Percentiles rank a stretch among this genome's conserved stretches.
These are phyloP conservation scores for Eucalyptus urophylla DNA, from an alignment of 345 rosid species.

Conservation along the genomic window DNA sequence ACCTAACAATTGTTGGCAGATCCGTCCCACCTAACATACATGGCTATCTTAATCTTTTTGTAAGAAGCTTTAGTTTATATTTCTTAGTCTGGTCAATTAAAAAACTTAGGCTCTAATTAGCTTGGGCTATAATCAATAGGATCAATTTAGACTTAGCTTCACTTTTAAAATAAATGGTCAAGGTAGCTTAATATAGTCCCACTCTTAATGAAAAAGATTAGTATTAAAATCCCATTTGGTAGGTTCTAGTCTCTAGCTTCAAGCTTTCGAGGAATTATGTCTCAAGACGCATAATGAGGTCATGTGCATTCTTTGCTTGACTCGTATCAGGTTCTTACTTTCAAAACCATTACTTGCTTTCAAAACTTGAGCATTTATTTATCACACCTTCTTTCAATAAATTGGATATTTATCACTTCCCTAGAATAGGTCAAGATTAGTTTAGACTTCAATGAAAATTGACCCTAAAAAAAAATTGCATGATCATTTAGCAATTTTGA, in stretches of 20 bases:
- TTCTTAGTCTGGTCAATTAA: too few relatives aligned
- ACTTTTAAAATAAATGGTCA: neutral
- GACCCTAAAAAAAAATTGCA: too few relatives aligned
- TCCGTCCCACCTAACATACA: too few relatives aligned
- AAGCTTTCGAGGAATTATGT: neutral
- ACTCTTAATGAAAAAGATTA: neutral
- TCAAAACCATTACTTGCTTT: neutral
- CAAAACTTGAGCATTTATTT: neutral
- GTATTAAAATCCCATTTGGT: neutral
- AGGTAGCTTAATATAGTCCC: neutral
- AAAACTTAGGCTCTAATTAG: neutral
- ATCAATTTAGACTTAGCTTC: neutral
- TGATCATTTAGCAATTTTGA: too few relatives aligned
- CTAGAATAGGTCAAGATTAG: too few relatives aligned
- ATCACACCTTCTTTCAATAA: neutral
- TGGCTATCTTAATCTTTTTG: too few relatives aligned
- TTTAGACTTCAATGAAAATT: too few relatives aligned
- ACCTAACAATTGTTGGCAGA: too few relatives aligned
- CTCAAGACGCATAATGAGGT: neutral
- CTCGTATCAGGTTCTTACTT: fast-evolving
- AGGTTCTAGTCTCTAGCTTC: neutral
- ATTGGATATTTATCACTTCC: too few relatives aligned
- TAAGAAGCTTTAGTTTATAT: too few relatives aligned
- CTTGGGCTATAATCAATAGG: neutral
- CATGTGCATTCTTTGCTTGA: neutral